Base-by-base conservation (phyloP, 2,329 filamentous ascomycete genomes). In the Rhexocercosporidium sp. region DNA sequence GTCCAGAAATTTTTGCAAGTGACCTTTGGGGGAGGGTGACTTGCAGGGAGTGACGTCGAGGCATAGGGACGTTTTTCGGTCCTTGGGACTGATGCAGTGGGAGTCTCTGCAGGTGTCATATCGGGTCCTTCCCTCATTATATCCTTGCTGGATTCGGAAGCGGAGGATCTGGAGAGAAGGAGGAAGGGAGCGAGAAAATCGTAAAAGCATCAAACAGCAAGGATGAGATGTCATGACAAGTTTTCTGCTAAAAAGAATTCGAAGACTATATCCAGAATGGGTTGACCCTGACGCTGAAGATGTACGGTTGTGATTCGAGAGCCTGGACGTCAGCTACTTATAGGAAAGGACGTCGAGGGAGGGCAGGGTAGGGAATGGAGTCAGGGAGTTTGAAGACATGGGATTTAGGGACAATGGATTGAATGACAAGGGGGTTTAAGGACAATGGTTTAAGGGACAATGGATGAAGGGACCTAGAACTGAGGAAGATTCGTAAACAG, bases 231-330 rank as follows among this genome's bases (percentile, higher is more conserved):
- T 31, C 31, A 31, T 53, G n/a, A 47, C 5, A 22, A 47, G 44
- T 47, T 47, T n/a, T n/a, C n/a, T 22, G 18, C n/a, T 47, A 20
- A 22, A 47, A 47, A 47, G 44, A n/a, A 47, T 47, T 47, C 44
- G n/a, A 47, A n/a, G 44, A 47, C n/a, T 47, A 20, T 47, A 20
- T 47, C n/a, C n/a, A 47, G n/a, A 47, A 20, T 47, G n/a, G n/a
- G 44, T 47, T 47, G 6, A 47, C 44, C 4, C n/a, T 47, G n/a
- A 47, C n/a, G 16, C 44, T 47, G 4, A 47, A 47, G n/a, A 47
- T 47, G n/a, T 47, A 20, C 44, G 44, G n/a, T 47, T 47, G n/a
- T 47, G 44, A 47, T 47, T 47, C n/a, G n/a, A 47, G 44, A 47
- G 44, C 44, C 44, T 47, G 44, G 44, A 47, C 44, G 44, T 47